These are phyloP conservation scores for Arabidopsis thaliana DNA, from an alignment of 345 rosid species.

Conservation along the genomic window TAIR10.1 NC_003070.9:18985501-18986000, in stretches of 20 bases:
- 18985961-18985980: constrained; percentile 42
- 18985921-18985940: constrained; percentile 52
- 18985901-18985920: constrained; percentile 53
- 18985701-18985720: constrained; percentile 94
- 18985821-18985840: constrained; percentile 74
- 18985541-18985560: not conserved
- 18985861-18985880: constrained; percentile 59
- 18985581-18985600: not conserved
- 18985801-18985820: constrained; percentile 76
- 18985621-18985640: not conserved
- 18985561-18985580: not conserved
- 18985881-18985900: constrained; percentile 50
- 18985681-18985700: constrained; percentile 78
- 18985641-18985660: not conserved
- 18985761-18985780: constrained; percentile 90
- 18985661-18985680: constrained; percentile 1
- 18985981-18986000: constrained; percentile 48
- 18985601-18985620: not conserved
- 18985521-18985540: constrained; percentile 4
- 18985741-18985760: constrained; percentile 91
- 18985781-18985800: constrained; percentile 97
- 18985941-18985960: constrained; percentile 49
- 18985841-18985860: constrained; percentile 72
- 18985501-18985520: not conserved
- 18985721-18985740: constrained; percentile 78